Base-by-base conservation (phyloP, 1,139 yeast genomes). In the Arxiozyma bovina region DNA sequence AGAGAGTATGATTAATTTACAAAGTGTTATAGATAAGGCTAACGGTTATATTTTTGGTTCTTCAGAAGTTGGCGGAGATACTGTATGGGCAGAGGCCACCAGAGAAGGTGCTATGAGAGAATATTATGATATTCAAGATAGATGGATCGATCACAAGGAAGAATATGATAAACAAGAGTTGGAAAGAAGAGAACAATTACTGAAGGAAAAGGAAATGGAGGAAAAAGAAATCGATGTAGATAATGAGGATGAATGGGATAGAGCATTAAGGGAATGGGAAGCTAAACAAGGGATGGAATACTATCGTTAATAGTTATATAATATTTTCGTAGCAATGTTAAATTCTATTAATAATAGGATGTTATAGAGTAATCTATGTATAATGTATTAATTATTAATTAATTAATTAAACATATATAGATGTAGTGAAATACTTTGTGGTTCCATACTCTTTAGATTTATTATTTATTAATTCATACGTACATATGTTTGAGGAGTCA, bases 31-130 rank as follows among this genome's bases (percentile, higher is more conserved):
- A 17, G 99, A 94, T 67, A 89, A 87, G 66, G 94, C 97, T 1
- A 87, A 85, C 61, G 99, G 99, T 0, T 94, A 94, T 67, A 79
- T 87, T 61, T 90, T 88, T 73, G 99, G 99, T 0, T 74, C 90
- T 2, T 86, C 90, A 41, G 99, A 94, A 62, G 77, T 91, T 17
- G 96, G 97, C 3, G 98, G 98, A 20, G 99, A 94, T 67, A 80
- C 94, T 0, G 83, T 93, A 3, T 94, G 99, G 99, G 87, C 91
- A 18, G 96, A 91, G 62, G 96, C 97, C 0, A 80, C 93, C 0
- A 77, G 99, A 58, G 93, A 87, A 62, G 87, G 90, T 1, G 75
- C 77, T 0, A 80, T 78, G 3, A 61, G 67, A 50, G 67, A 62
- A 23, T 68, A 69, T 48, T 75, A 84, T 7, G 96, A 91, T 66